Evolutionary conservation across 306 rosid species (phyloP).

Genomic region (Fragaria iinumae): DNA sequence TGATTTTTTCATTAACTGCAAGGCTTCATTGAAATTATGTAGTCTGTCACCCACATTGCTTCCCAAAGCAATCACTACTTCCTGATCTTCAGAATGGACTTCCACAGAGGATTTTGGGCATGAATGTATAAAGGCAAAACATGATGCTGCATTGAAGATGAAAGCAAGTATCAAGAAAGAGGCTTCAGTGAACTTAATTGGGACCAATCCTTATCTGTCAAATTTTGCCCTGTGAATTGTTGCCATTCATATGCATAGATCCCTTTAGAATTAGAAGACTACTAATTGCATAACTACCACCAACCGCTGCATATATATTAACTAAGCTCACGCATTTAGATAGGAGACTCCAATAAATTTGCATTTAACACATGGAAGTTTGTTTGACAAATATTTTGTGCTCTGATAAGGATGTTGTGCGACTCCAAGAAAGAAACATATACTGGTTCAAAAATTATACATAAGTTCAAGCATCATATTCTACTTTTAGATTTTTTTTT

Average conservation of each 20-base stretch:
- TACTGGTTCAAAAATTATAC: not conserved
- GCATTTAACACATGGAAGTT: not conserved
- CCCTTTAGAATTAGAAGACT: no score
- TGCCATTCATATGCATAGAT: not conserved
- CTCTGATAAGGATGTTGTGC: not conserved
- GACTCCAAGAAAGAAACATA: not conserved
- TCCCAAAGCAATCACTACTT: conserved; percentile 90
- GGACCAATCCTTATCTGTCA: not conserved
- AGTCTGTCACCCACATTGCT: conserved; percentile 86
- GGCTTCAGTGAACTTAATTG: not conserved
- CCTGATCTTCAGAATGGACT: conserved; percentile 69
- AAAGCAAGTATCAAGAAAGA: conserved; percentile 23
- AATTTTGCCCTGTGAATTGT: not conserved
- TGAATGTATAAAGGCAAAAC: conserved; percentile 42
- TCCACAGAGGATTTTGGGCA: conserved; percentile 40
- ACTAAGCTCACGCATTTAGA: no score
- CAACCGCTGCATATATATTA: no score
- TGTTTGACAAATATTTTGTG: not conserved
- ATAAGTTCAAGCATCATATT: not conserved
- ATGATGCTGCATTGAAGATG: conserved; percentile 42
- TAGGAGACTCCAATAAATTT: not conserved
- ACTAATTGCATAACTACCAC: no score
- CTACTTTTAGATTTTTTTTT: not conserved
- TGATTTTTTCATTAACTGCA: conserved; percentile 61
- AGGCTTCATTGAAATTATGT: conserved; percentile 71